phyloP scores from a whole-genome alignment of 129 eudicot species.

The Centaurea solstitialis region DNA sequence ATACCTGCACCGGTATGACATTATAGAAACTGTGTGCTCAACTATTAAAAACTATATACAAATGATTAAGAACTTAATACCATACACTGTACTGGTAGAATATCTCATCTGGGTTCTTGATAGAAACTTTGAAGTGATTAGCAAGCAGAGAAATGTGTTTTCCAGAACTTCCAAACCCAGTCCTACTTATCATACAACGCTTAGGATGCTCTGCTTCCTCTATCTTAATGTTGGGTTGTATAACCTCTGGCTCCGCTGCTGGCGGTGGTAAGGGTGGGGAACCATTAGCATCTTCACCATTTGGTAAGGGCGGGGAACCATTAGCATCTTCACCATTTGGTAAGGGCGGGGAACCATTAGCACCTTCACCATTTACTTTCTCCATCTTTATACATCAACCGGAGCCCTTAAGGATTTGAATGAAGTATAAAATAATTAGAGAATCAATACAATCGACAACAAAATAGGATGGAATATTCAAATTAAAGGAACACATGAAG shows the following conservation, averaged over 20 bases:
- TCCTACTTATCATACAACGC: conserved; percentile 58
- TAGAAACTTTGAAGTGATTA: conserved; percentile 85
- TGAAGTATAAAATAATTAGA: neutral
- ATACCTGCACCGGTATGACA: conserved; percentile 57
- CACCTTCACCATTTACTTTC: conserved; percentile 27
- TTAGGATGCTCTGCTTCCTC: conserved; percentile 42
- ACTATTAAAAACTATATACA: neutral
- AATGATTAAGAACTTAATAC: conserved; percentile 9
- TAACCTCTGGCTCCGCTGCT: conserved; percentile 31
- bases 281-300: conserved; percentile 6
- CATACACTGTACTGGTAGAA: conserved; percentile 87
- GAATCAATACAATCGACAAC: conserved; percentile 1
- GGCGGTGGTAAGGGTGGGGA: conserved; percentile 36
- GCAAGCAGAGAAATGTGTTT: conserved; percentile 60
- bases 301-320: conserved; percentile 30
- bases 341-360: conserved; percentile 31
- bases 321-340: neutral
- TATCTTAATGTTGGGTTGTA: conserved; percentile 37
- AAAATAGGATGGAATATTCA: neutral
- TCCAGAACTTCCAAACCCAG: conserved; percentile 75
- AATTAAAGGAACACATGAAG: neutral
- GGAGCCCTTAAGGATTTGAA: conserved; percentile 17
- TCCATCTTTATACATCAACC: conserved; percentile 43
- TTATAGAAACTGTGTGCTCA: neutral
- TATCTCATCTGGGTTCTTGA: conserved; percentile 52